phyloP scores from a whole-genome alignment of 805 yeast species.

The Dipodascus geniculatus region DNA sequence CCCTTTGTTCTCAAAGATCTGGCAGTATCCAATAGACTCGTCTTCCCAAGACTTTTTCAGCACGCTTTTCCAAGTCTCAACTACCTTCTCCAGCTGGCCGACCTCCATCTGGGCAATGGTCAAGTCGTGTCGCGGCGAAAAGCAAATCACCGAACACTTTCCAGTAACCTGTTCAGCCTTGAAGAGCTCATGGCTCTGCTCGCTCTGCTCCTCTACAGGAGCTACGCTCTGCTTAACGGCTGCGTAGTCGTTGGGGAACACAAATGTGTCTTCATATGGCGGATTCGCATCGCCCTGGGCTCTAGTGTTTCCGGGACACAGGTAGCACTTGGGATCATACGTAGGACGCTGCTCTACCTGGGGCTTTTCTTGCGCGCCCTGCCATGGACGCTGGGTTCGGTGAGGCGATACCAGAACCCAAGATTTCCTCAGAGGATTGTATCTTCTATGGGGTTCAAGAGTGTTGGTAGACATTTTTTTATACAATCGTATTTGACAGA shows the following conservation, averaged over 20 bases:
- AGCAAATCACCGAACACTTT: conserved; percentile 59
- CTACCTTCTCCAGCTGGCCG: conserved; percentile 35
- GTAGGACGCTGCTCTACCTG: conserved; percentile 33
- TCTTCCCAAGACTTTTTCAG: conserved; percentile 32
- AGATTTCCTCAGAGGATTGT: conserved; percentile 55
- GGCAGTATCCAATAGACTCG: conserved; percentile 41
- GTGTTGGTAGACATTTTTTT: conserved; percentile 15
- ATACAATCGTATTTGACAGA: neutral
- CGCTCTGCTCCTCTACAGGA: conserved; percentile 8
- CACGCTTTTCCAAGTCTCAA: conserved; percentile 48
- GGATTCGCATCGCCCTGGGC: conserved; percentile 54
- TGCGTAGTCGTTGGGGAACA: conserved; percentile 58
- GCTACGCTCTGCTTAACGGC: conserved; percentile 38
- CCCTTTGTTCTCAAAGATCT: conserved; percentile 70
- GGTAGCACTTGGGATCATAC: conserved; percentile 55
- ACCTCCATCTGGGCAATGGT: conserved; percentile 51
- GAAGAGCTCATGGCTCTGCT: conserved; percentile 31
- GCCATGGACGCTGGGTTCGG: conserved; percentile 72
- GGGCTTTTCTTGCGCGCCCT: conserved; percentile 53
- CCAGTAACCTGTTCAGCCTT: conserved; percentile 51
- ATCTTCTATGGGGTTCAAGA: conserved; percentile 56
- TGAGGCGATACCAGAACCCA: conserved; percentile 70
- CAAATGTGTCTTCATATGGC: conserved; percentile 41
- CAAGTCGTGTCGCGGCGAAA: conserved; percentile 55
- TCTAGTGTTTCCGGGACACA: conserved; percentile 61